phyloP scores from a whole-genome alignment of 257 asterid species.

The Asclepias syriaca region DNA sequence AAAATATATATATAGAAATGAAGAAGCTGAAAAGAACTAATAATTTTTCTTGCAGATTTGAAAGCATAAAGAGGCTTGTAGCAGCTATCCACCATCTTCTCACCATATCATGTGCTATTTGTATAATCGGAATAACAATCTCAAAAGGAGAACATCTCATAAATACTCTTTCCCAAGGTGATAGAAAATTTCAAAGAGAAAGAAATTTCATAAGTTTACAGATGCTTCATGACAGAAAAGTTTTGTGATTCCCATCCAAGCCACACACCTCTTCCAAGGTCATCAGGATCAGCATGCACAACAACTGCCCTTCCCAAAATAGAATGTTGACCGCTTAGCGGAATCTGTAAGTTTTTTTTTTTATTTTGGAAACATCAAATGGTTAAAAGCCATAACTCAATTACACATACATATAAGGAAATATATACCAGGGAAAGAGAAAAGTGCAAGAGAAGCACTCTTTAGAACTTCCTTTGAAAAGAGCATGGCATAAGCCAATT shows the following conservation, averaged over 20 bases:
- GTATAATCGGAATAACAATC: background rate
- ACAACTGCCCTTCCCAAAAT: constrained; percentile 93
- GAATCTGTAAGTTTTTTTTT: constrained; percentile 38
- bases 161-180: no score
- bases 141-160: background rate
- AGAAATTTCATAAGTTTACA: background rate
- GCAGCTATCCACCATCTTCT: background rate
- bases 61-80: background rate
- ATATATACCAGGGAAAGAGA: background rate
- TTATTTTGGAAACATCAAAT: background rate
- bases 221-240: background rate
- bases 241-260: background rate
- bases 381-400: background rate
- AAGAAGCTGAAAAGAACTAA: background rate
- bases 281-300: constrained; percentile 93
- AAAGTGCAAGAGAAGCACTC: background rate
- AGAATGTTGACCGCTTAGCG: constrained; percentile 66
- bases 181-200: background rate
- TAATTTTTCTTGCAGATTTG: background rate
- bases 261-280: constrained; percentile 76
- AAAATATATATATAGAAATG: no score
- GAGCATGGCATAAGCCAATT: background rate
- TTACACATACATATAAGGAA: background rate
- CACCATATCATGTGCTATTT: background rate
- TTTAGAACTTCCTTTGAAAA: background rate